These are phyloP conservation scores for Lepidopterella palustris DNA, from an alignment of 495 filamentous ascomycete species.

Conservation along the genomic window DNA sequence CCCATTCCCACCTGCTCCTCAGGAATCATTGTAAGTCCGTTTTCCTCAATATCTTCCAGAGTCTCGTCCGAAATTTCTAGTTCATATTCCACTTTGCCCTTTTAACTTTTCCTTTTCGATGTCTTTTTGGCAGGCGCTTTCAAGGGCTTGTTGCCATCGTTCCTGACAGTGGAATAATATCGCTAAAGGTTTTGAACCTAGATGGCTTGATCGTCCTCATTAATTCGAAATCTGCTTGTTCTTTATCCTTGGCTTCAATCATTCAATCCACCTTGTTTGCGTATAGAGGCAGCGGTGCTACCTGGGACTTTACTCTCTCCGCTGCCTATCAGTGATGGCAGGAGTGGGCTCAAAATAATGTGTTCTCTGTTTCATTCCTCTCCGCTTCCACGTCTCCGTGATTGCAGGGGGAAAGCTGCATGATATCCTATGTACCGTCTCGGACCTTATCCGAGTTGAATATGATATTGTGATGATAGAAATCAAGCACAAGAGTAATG, in stretches of 20 bases:
- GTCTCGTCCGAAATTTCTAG: conserved; percentile 46
- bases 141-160: conserved; percentile 67
- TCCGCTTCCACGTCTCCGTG: conserved; percentile 74
- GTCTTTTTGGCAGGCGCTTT: conserved; percentile 44
- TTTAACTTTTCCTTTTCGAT: conserved; percentile 32
- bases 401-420: conserved; percentile 65
- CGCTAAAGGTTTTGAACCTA: conserved; percentile 65
- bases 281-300: conserved; percentile 74
- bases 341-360: conserved; percentile 82
- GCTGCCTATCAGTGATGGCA: conserved; percentile 64
- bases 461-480: conserved; percentile 91
- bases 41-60: conserved; percentile 36
- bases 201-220: conserved; percentile 83
- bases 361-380: conserved; percentile 90
- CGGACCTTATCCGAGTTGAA: conserved; percentile 66
- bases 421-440: conserved; percentile 81
- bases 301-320: conserved; percentile 80
- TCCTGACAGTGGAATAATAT: conserved; percentile 69
- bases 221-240: conserved; percentile 92
- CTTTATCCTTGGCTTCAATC: conserved; percentile 98
- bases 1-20: conserved; percentile 83
- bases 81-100: conserved; percentile 41
- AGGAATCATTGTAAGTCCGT: conserved; percentile 39
- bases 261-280: conserved; percentile 80
- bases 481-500: conserved; percentile 90